Evolutionary conservation across 257 asterid genomes (phyloP), one percentile per base, ranked within the genome.

Genomic region (Rubia yunnanensis): DNA sequence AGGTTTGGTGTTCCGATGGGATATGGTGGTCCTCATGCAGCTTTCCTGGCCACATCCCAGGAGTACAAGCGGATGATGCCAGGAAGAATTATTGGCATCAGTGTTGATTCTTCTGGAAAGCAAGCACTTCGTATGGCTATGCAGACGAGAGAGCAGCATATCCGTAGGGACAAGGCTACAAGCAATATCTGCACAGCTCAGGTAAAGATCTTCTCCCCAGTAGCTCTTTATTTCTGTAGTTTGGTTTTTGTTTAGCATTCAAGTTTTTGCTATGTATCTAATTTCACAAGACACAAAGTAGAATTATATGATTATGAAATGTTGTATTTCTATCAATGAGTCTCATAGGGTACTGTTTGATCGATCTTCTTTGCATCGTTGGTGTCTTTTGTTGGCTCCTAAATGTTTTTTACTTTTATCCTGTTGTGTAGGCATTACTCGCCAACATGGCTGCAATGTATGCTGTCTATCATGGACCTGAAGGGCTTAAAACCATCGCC

Each of bases 1-100:
- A 88, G 99, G 80, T 94, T 94, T 77, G 99, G 99, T 30, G 99
- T 94, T 55, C 99, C 99, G 0, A 90, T 94, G 99, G 99, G 99
- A 13, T 94, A 94, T 68, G 99, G 99, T 10, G 99, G 99, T 15
- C 99, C 99, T 38, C 99, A 94, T 60, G 99, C 99, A 0, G 99
- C 97, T 32, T 94, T 94, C 83, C 75, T 94, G 81, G 99, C 99
- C 24, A 94, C 99, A 0, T 90, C 99, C 15, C 99, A 94, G 70
- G 99, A 94, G 85, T 94, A 94, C 69, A 94, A 94, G 80, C 83
- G 99, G 83, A 88, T 94, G 94, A 94, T 94, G 99, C 99, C 99
- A 0, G 99, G 99, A 66, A 90, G 99, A 80, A 94, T 94, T 75
- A 94, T 94, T 73, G 99, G 99, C 61, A 75, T 94, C 20, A 94